Base-by-base conservation (phyloP, 1,139 yeast genomes). In the Saccharomyces pastorianus region DNA sequence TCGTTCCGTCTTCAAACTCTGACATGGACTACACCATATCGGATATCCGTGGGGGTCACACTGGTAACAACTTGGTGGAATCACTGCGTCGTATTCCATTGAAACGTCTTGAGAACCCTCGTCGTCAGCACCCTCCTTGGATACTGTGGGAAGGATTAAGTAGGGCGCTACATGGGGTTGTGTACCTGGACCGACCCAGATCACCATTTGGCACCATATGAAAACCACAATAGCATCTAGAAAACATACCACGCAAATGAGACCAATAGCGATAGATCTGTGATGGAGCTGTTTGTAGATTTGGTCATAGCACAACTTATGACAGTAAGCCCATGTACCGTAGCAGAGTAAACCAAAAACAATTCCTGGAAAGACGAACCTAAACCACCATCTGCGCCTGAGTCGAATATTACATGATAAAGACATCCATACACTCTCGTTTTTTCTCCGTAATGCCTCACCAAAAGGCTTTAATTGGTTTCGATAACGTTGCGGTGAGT, bases 31-130 rank as follows among this genome's bases (percentile, higher is more conserved):
- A 60, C 88, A 83, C 79, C 83, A 85, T 44, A 70, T 71, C 0
- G 91, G 91, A 55, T 73, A 78, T 0, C 93, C 91, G 54, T 73
- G 70, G 14, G 69, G 70, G 65, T 84, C 85, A 64, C 88, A 83
- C 20, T 74, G 66, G 64, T 84, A 85, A 46, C 74, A 67, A 2
- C 69, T 72, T 0, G 90, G 89, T 2, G 76, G 76, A 8, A 49
- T 14, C 1, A 59, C 54, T 4, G 61, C 54, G 13, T 23, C 29
- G 11, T 34, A 46, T 2, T n/a, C 31, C 25, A 13, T 27, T 14
- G 41, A 31, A 11, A 23, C 14, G 28, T 49, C 26, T 31, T 48
- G 49, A n/a, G 49, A 49, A n/a, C 23, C 23, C 23, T 8, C 48
- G 14, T 17, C 44, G 47, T 20, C 51, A 20, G 49, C 29, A 20